Evolutionary conservation across 2,329 filamentous ascomycete species (phyloP).

Genomic region (Fusarium hainanense): DNA sequence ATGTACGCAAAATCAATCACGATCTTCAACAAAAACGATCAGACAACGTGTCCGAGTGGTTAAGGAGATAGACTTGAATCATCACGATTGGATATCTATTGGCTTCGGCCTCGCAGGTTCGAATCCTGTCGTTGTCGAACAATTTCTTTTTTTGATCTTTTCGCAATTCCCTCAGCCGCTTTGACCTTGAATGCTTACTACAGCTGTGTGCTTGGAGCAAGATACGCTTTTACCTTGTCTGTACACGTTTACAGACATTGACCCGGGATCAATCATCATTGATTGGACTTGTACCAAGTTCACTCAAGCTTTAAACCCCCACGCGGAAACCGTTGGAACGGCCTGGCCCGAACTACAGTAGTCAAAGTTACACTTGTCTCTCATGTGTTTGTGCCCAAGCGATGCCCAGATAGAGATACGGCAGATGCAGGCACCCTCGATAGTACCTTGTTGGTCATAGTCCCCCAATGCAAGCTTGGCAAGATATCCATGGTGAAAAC

Average conservation of each 20-base stretch:
- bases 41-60: constrained; percentile 30
- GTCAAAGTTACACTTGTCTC: not conserved
- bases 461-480: not conserved
- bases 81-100: constrained; percentile 2
- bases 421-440: not conserved
- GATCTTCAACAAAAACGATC: not conserved
- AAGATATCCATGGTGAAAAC: not conserved
- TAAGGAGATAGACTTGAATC: constrained; percentile 27
- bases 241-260: not conserved
- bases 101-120: constrained; percentile 25
- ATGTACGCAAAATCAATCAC: not conserved
- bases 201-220: not conserved
- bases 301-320: not conserved
- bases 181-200: not conserved
- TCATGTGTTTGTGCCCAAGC: not conserved
- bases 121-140: constrained; percentile 15
- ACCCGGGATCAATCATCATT: not conserved
- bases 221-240: not conserved
- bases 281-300: not conserved
- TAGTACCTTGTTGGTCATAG: not conserved
- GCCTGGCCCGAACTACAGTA: not conserved
- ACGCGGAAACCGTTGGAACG: not conserved
- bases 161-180: not conserved
- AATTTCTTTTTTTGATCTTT: not conserved
- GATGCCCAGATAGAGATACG: not conserved